Evolutionary conservation across 2,329 filamentous ascomycete species (phyloP).

Genomic region (Chaetothyriales sp.): DNA sequence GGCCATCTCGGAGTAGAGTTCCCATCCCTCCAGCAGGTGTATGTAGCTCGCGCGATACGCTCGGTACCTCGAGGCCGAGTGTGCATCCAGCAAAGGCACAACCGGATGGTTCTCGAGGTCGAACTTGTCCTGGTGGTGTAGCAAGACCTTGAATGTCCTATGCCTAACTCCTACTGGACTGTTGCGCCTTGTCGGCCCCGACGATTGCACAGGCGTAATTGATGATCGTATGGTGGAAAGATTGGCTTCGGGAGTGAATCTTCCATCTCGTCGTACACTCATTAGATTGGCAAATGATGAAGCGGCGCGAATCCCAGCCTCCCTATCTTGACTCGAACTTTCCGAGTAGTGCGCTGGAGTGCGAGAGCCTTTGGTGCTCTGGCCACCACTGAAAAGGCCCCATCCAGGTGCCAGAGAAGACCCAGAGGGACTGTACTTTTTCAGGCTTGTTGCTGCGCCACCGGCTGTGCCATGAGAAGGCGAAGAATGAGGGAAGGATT

Average conservation of each 20-base stretch:
- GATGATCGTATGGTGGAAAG: conserved; percentile 19
- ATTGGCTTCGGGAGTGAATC: neutral
- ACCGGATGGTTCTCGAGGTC: conserved; percentile 29
- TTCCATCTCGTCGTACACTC: conserved; percentile 1
- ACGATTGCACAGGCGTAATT: conserved; percentile 23
- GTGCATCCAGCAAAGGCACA: conserved; percentile 35
- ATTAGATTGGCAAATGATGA: conserved; percentile 4
- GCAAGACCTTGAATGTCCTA: conserved; percentile 31
- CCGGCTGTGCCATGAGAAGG: conserved; percentile 10
- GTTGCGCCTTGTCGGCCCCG: conserved; percentile 10
- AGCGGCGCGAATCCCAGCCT: conserved; percentile 5
- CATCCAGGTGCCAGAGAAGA: conserved; percentile 9
- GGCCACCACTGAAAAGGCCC: conserved; percentile 8
- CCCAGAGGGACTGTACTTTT: conserved; percentile 14
- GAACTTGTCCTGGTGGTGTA: conserved; percentile 44
- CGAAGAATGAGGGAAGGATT: conserved; percentile 16
- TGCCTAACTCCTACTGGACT: conserved; percentile 18
- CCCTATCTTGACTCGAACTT: conserved; percentile 7
- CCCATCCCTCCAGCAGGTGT: conserved; percentile 44
- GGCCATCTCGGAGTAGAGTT: conserved; percentile 37
- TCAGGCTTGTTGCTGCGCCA: conserved; percentile 7
- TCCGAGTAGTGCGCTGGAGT: conserved; percentile 9
- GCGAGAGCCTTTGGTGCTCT: conserved; percentile 4
- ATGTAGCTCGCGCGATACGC: conserved; percentile 44
- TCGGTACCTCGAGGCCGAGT: conserved; percentile 32